phyloP scores from a whole-genome alignment of 495 filamentous ascomycete genomes.

The Trichocladium uniseriatum region DNA sequence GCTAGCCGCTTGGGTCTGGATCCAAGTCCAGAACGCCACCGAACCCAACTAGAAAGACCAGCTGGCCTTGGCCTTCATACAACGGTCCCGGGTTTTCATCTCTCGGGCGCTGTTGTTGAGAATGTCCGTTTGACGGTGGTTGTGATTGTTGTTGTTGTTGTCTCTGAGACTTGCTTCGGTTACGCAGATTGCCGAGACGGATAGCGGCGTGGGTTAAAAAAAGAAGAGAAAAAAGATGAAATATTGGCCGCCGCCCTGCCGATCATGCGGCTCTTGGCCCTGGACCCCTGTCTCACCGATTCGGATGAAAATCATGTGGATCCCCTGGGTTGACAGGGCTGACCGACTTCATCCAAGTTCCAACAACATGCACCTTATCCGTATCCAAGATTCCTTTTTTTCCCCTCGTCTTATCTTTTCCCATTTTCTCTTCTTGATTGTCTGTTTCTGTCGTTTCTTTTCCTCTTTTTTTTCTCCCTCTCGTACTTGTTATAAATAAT shows the following conservation, averaged over 20 bases:
- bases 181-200: background rate
- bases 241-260: background rate
- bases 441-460: too few species aligned
- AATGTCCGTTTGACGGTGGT: too few species aligned
- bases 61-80: too few species aligned
- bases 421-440: too few species aligned
- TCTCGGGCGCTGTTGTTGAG: background rate
- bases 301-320: slow-evolving; percentile 2
- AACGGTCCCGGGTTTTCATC: background rate
- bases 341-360: background rate
- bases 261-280: slow-evolving; percentile 10
- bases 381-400: too few species aligned
- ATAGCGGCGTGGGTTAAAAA: background rate
- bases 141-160: too few species aligned
- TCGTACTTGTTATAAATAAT: too few species aligned
- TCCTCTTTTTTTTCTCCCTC: too few species aligned
- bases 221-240: background rate
- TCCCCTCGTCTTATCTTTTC: too few species aligned
- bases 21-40: background rate
- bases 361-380: background rate
- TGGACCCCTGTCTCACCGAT: background rate
- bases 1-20: background rate
- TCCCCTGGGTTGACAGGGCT: background rate
- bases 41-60: too few species aligned
- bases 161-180: too few species aligned